Percentiles rank a stretch among this genome's conserved stretches.
Conservation (phyloP, 2,329 filamentous ascomycete genomes). For the Clonostachys rosea region DNA sequence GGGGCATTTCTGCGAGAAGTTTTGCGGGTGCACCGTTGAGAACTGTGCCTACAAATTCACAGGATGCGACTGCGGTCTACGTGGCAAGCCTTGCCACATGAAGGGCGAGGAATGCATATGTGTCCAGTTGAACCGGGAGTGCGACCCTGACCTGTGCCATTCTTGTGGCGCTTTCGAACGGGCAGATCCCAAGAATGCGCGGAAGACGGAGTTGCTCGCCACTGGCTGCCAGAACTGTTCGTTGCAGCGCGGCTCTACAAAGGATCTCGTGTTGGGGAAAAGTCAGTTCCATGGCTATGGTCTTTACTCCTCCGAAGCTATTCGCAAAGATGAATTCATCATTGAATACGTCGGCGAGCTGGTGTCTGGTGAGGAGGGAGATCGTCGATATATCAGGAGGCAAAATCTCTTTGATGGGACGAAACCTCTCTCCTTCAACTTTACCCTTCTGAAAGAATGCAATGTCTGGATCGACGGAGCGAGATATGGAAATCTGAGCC, state of each 20-base stretch:
- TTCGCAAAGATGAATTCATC: slow-evolving; percentile 66
- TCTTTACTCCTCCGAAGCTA: slow-evolving; percentile 65
- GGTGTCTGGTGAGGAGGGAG: slow-evolving; percentile 64
- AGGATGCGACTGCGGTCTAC: slow-evolving; percentile 58
- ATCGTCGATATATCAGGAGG: slow-evolving; percentile 59
- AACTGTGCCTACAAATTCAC: slow-evolving; percentile 60
- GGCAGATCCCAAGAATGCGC: slow-evolving; percentile 63
- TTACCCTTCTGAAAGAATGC: slow-evolving; percentile 54
- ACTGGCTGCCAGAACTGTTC: slow-evolving; percentile 67
- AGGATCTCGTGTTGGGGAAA: slow-evolving; percentile 63
- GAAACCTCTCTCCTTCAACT: slow-evolving; percentile 59
- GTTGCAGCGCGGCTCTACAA: slow-evolving; percentile 64
- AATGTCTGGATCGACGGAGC: slow-evolving; percentile 70
- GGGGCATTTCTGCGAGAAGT: slow-evolving; percentile 66
- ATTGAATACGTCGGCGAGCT: slow-evolving; percentile 80
- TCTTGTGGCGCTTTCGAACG: slow-evolving; percentile 66
- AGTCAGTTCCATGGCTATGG: slow-evolving; percentile 73
- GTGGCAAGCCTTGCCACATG: slow-evolving; percentile 49
- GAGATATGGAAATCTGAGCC: slow-evolving; percentile 72
- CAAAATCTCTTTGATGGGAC: slow-evolving; percentile 52
- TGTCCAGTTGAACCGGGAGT: slow-evolving; percentile 69
- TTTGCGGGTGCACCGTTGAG: slow-evolving; percentile 59
- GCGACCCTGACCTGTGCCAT: slow-evolving; percentile 71
- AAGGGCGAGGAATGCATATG: slow-evolving; percentile 65
- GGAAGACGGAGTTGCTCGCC: slow-evolving; percentile 49